These are phyloP conservation scores for Pezizomycotina sp. DNA, from an alignment of 2,329 filamentous ascomycete genomes.

Conservation along the genomic window DNA sequence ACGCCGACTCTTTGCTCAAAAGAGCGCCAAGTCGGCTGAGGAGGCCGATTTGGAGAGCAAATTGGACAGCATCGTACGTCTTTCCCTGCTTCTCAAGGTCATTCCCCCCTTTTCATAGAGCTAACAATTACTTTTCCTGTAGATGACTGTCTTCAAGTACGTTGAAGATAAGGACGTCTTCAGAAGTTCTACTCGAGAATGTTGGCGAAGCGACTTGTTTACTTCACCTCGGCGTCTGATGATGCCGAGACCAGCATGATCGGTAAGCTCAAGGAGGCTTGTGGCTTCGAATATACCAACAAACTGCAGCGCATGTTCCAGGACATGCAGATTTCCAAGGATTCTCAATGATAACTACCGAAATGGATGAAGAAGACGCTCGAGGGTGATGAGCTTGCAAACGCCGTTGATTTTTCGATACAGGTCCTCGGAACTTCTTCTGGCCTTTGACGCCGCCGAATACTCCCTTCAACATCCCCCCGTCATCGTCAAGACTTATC, in stretches of 20 bases:
- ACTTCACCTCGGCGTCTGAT: conserved; percentile 87
- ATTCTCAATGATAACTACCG: conserved; percentile 77
- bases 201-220: conserved; percentile 83
- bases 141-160: conserved; percentile 98
- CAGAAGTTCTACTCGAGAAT: conserved; percentile 98
- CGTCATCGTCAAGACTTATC: conserved; percentile 71
- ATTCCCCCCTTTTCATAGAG: too few species aligned
- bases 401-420: conserved; percentile 68
- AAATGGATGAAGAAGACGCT: conserved; percentile 52
- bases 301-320: conserved; percentile 99
- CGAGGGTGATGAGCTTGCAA: conserved; percentile 49
- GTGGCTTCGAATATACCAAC: conserved; percentile 98
- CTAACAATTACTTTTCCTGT: neutral
- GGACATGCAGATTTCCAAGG: conserved; percentile 97
- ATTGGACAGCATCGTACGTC: conserved; percentile 51
- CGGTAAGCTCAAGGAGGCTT: conserved; percentile 94
- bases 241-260: conserved; percentile 99
- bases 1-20: conserved; percentile 86
- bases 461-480: conserved; percentile 75
- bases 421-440: conserved; percentile 86
- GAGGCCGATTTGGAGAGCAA: conserved; percentile 85
- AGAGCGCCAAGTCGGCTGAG: conserved; percentile 80
- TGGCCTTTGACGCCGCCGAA: conserved; percentile 82
- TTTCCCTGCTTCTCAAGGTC: neutral
- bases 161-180: conserved; percentile 99